Base-by-base conservation (phyloP, 129 eudicot species). In the Lactuca saligna region DNA sequence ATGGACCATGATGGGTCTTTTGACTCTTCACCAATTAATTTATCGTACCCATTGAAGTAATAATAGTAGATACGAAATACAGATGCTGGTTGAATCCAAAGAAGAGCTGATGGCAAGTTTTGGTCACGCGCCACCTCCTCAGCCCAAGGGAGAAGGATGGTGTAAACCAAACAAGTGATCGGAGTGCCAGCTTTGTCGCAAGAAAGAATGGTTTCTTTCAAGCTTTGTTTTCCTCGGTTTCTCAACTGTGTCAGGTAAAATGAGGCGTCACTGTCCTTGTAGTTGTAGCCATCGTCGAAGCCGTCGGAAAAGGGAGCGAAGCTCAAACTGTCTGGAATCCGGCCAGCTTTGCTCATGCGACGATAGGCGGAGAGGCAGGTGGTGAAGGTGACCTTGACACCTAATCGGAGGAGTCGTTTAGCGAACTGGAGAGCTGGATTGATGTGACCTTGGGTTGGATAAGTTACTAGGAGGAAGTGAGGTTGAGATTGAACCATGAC, bases 1-100 rank as follows among this genome's bases (percentile, higher is more conserved):
- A 76, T 79, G 41, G 69, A 64, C 66, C 80, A 58, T 16, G 71
- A 56, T 5, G 75, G 81, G 15, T 75, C 67, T 20, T 9, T 58
- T 5, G 32, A 66, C 3, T 38, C 57, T 0, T 67, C 59, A 0
- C 41, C 57, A 20, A 84, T 69, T 8, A 67, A 54, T 5, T 79
- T 71, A 14, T 13, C 63, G 12, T 68, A 74, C 42, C 86, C 88
- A 39, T 83, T 57, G 78, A 77, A 86, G 54, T 75, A 83, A 17
- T 74, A 75, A 20, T 83, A 81, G 66, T 83, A 83, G 14, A 86
- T 4, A 31, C 67, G 80, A 8, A 80, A 60, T 1, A 86, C 75
- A 0, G 84, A 54, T 13, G 87, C 88, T 0, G 95, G 90, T 61
- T 87, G 90, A 25, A 84, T 87, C 90, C 95, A 87, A 5, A 82